A percentile compares a stretch with the other conserved stretches of the same genome.
Evolutionary conservation across 2,329 filamentous ascomycete species (phyloP).

Genomic region (Gaeumannomyces sp.): DNA sequence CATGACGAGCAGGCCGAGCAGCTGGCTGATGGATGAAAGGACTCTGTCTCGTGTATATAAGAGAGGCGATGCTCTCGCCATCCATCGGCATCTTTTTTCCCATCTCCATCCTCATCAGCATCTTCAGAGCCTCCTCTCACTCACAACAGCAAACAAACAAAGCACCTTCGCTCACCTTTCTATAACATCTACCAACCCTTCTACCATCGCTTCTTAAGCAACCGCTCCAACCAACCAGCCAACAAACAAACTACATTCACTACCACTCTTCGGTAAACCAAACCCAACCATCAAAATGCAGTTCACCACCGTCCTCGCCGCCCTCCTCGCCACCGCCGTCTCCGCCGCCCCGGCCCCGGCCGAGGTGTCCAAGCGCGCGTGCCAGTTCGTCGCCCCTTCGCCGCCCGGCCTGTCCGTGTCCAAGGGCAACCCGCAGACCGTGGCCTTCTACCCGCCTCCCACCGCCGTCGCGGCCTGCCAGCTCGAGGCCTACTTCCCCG

Average conservation of each 20-base stretch:
- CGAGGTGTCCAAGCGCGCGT: constrained; percentile 12
- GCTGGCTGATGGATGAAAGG: background rate
- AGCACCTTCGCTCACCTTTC: background rate
- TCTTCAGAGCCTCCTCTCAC: background rate
- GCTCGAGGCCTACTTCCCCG: constrained; percentile 23
- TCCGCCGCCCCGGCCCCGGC: constrained; percentile 9
- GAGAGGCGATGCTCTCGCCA: background rate
- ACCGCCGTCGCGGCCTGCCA: constrained; percentile 19
- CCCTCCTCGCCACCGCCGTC: constrained; percentile 13
- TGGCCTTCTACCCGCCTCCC: constrained; percentile 18
- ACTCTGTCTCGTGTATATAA: constrained; percentile 1
- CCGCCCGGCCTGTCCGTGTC: constrained; percentile 9
- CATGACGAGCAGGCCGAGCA: background rate
- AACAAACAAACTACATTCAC: background rate
- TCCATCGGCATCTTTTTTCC: background rate
- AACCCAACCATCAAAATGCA: constrained; percentile 19
- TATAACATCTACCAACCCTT: background rate
- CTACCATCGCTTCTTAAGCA: constrained; percentile 20
- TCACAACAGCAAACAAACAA: constrained; percentile 6
- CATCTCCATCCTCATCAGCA: constrained; percentile 7
- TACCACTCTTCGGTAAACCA: background rate
- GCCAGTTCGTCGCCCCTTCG: constrained; percentile 8
- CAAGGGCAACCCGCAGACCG: constrained; percentile 12
- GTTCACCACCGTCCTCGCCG: constrained; percentile 17
- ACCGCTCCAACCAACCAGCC: constrained; percentile 11